Conservation (phyloP, 805 yeast species). For the Lipomyces spencermartinsiae region DNA sequence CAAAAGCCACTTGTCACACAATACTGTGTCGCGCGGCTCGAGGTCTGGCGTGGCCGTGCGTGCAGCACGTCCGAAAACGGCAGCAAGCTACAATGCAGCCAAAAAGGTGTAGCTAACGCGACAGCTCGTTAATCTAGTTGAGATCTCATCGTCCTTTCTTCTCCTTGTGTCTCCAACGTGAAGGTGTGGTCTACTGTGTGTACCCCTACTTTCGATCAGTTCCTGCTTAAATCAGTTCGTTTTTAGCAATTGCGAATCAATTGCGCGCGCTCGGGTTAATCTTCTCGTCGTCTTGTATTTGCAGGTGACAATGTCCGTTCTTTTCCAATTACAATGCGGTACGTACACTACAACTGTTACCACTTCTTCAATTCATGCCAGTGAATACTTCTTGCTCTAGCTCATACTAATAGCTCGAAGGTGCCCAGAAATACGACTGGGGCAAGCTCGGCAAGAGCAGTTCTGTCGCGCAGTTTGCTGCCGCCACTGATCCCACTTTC, state of each 20-base stretch:
- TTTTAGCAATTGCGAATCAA: not conserved
- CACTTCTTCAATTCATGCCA: not conserved
- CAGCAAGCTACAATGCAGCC: no score
- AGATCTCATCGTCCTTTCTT: not conserved
- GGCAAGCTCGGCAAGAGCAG: conserved; percentile 79
- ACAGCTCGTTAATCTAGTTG: not conserved
- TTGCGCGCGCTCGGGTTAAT: not conserved
- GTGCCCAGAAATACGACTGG: conserved; percentile 36
- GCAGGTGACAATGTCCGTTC: not conserved
- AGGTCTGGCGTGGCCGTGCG: no score
- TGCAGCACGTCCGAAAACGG: no score
- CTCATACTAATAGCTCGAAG: conserved; percentile 6
- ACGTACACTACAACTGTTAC: no score
- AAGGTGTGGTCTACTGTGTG: no score
- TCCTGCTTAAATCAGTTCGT: not conserved
- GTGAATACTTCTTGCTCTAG: not conserved
- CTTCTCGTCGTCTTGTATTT: not conserved
- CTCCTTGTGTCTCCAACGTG: not conserved
- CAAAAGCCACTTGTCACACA: no score
- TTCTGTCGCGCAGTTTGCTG: conserved; percentile 88
- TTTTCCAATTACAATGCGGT: conserved; percentile 1
- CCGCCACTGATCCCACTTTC: conserved; percentile 66
- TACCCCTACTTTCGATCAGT: not conserved
- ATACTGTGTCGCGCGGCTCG: no score
- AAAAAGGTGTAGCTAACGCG: no score